Conservation (phyloP, 768 basidiomycete species). For the Suillus placidus region DNA sequence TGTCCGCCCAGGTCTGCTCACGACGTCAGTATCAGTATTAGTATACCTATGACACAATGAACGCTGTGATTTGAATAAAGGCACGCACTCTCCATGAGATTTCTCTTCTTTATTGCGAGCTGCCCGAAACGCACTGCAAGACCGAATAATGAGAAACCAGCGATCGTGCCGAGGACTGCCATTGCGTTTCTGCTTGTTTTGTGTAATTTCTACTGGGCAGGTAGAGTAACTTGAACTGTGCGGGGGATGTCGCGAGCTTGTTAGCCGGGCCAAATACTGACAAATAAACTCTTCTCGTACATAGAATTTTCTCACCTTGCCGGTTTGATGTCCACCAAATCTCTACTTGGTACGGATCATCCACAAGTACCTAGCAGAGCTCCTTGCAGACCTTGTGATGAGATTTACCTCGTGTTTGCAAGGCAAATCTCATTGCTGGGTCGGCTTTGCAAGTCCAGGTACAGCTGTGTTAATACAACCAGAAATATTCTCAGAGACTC, state of each 20-base stretch:
- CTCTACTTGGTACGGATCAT: background rate
- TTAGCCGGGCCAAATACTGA: background rate
- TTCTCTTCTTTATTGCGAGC: slow-evolving; percentile 81
- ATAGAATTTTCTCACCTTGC: too few relatives aligned
- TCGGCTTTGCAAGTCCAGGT: too few relatives aligned
- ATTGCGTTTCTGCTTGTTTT: slow-evolving; percentile 38
- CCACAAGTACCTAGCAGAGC: background rate
- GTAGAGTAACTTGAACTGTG: background rate
- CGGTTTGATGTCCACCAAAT: too few relatives aligned
- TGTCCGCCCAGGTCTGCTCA: slow-evolving; percentile 72
- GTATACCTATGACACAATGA: background rate
- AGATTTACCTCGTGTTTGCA: background rate
- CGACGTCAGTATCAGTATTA: background rate
- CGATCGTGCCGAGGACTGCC: slow-evolving; percentile 66
- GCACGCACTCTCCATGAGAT: slow-evolving; percentile 77
- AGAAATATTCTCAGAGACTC: too few relatives aligned
- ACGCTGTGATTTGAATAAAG: background rate
- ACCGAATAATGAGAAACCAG: slow-evolving; percentile 82
- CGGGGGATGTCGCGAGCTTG: background rate
- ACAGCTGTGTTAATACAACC: too few relatives aligned
- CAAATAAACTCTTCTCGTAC: background rate
- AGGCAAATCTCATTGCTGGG: background rate
- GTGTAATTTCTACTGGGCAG: background rate
- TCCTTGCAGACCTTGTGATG: background rate
- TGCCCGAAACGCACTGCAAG: slow-evolving; percentile 85